Evolutionary conservation across 2,329 filamentous ascomycete species (phyloP), one percentile per base, ranked within the genome.

Genomic region (Mycogone perniciosa): DNA sequence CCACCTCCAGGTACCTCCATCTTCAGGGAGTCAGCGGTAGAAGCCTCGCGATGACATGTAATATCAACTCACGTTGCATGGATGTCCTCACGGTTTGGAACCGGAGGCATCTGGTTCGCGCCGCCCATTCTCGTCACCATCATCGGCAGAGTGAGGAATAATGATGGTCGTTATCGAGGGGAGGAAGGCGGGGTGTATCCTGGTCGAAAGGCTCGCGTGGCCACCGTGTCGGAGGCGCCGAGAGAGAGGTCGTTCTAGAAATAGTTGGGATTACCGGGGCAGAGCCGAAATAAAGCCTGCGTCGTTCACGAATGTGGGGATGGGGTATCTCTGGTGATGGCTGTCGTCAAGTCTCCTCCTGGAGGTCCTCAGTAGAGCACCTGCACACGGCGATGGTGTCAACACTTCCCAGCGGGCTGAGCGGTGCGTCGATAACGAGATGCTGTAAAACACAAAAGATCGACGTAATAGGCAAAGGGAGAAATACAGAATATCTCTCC

Each of bases 1-100:
- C 91, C 55, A 79, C 78, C 69, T 96, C 86, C 47, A 99, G 78
- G 69, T 95, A 97, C 52, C 78, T 76, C 93, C 93, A 99, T 73
- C 89, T 95, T 60, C 37, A 49, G 52, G 68, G 64, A 20, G 47
- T 46, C 31, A 38, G 46, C 11, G 42, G 38, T 29, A 13, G 31
- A 8, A 38, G 9, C 9, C 43, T 45, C 27, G 9, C 30, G 6
- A 48, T 39, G 27, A 7, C 9, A 5, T 37, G 20, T 34, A n/a
- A 46, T 46, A 40, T 41, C 50, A 50, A 62, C 65, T 60, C 65
- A 76, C 73, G 75, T 78, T 51, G 75, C 73, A 31, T 67, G 70
- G 56, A 80, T 79, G 59, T 84, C 81, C 69, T 85, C 82, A 57
- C 77, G 71, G 62, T 81, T 81, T 10, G 81, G 81, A 45, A 77